Evolutionary conservation across 129 eudicot species (phyloP), one percentile per base, ranked within the genome.

Genomic region (Lonicera japonica): DNA sequence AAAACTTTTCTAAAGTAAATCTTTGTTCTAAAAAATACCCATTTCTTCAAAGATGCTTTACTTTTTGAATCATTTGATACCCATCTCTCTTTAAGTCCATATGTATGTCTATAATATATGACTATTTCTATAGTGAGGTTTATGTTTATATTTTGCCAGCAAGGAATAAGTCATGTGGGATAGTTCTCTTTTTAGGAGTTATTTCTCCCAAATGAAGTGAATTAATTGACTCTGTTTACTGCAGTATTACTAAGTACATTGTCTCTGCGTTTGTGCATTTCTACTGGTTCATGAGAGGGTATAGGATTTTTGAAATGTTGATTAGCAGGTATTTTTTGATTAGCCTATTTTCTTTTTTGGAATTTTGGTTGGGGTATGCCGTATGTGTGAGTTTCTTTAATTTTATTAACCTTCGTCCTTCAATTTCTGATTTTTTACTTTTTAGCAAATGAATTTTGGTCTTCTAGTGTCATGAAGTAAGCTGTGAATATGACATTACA

Each of bases 21-120:
- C n/a, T n/a, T n/a, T n/a, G n/a, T 18, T 60, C 50, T 60, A 2
- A 17, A n/a, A 39, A 16, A 19, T 60, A 60, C 65, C 22, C 51
- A 25, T 58, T 58, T 29, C 62, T 29, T 29, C 4, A 19, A 24
- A 58, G 11, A 13, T 9, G n/a, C 9, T 10, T 43, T 43, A 10
- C 50, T 43, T 43, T 43, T 11, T 43, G 50, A 43, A 43, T 43
- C 16, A 43, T 8, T 38, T 14, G 16, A 43, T 43, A 43, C 16
- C 16, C 50, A 43, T 43, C 50, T 43, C 50, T 43, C 50, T 10
- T 10, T 43, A 4, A 8, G 1, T 43, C 3, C 16, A 14, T 43
- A 43, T 43, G 16, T 43, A 43, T 10, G 50, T 43, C 5, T 14
- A 43, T 43, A 10, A 2, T 43, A 43, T 43, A 14, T 43, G 13